phyloP scores from a whole-genome alignment of 768 basidiomycete species.

The Candolleomyces eurysporus region DNA sequence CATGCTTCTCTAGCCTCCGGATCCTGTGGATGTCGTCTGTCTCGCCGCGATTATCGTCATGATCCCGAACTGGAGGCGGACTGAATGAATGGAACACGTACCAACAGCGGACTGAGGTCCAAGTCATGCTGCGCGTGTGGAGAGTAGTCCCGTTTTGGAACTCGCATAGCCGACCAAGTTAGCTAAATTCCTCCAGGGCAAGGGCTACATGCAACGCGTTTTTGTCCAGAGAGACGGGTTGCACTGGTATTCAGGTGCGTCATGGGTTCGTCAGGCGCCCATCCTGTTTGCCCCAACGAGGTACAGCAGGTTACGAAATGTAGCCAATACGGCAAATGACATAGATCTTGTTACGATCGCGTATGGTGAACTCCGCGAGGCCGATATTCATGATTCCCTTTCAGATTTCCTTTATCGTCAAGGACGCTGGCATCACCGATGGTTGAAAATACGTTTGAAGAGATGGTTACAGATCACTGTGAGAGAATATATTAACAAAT shows the following conservation, averaged over 20 bases:
- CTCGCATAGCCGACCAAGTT: neutral
- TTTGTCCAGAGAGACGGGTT: neutral
- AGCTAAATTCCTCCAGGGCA: neutral
- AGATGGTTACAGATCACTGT: no score
- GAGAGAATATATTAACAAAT: no score
- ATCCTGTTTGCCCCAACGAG: neutral
- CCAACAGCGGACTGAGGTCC: no score
- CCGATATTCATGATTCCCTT: conserved; percentile 2
- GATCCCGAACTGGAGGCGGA: no score
- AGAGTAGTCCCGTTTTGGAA: no score
- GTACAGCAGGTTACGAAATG: neutral
- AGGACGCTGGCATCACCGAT: neutral
- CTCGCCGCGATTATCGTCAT: no score
- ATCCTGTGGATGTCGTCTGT: conserved; percentile 1
- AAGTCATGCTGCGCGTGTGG: no score
- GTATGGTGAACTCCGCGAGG: neutral
- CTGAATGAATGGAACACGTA: no score
- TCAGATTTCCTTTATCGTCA: conserved; percentile 13
- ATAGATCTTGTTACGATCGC: neutral
- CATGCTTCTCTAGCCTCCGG: conserved; percentile 3
- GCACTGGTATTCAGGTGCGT: neutral
- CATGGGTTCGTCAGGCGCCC: neutral
- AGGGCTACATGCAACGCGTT: neutral
- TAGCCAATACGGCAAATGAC: neutral
- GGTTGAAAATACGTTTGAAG: no score